Percentiles rank a stretch among this genome's conserved stretches.
phyloP scores from a whole-genome alignment of 345 rosid species.

The Geranium rotundifolium region DNA sequence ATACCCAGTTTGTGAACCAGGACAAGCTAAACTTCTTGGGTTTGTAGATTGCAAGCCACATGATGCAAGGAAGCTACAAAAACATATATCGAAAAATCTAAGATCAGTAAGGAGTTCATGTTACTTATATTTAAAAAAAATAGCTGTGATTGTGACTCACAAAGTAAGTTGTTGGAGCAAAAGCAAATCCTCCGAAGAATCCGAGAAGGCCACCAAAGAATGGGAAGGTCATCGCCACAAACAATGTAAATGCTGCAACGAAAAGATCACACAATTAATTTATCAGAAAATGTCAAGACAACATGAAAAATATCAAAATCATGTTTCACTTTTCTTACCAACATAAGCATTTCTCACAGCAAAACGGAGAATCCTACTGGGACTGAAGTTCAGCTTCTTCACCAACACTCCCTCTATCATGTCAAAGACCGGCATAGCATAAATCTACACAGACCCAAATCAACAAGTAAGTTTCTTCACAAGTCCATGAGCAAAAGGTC shows the following conservation, averaged over 20 bases:
- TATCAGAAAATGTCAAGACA: background rate
- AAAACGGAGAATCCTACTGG: constrained; percentile 16
- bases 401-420: constrained; percentile 25
- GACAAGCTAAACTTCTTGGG: constrained; percentile 59
- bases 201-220: constrained; percentile 75
- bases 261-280: background rate
- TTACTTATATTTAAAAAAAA: background rate
- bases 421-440: constrained; percentile 32
- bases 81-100: background rate
- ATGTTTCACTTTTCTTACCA: constrained; percentile 12
- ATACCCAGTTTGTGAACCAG: constrained; percentile 72
- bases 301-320: background rate
- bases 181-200: constrained; percentile 83
- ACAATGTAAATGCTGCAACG: constrained; percentile 52
- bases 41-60: constrained; percentile 64
- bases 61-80: constrained; percentile 62
- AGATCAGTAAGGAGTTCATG: background rate
- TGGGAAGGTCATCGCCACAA: constrained; percentile 58
- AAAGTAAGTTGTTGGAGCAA: constrained; percentile 84
- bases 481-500: background rate
- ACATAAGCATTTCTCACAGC: constrained; percentile 18
- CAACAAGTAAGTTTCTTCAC: background rate
- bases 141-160: constrained; percentile 24
- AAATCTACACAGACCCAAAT: constrained; percentile 11
- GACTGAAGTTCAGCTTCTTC: constrained; percentile 20